Base-by-base conservation (phyloP, 805 yeast species). In the Kodamaea hsintzibuensis region DNA sequence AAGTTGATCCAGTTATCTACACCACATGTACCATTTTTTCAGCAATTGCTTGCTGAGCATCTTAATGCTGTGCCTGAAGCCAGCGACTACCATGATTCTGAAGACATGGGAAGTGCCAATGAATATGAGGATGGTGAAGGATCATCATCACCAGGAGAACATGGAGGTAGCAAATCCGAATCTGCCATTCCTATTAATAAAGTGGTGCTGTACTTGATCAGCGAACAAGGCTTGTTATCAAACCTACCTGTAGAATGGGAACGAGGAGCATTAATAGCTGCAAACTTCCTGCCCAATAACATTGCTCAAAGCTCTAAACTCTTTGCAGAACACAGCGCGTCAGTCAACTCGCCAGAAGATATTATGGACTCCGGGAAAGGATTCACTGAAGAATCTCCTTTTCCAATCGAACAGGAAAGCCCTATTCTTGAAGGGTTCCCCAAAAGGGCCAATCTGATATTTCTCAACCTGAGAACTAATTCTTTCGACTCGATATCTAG, bases 241-340 rank as follows among this genome's bases (percentile, higher is more conserved):
- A 71, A 68, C 54, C 62, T 67, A 51, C 80, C 78, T 4, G 62
- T 69, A 52, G 81, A 75, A 55, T 77, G 81, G 81, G 80, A 77
- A 50, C 66, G 66, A 39, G 79, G 78, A 3, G 76, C 79, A 1
- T 49, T 65, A 27, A 72, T 76, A 22, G 81, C 80, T 33, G 78
- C 80, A 4, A 69, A 66, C 47, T 60, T 68, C 50, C 60, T 62
- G 43, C 61, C 60, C 12, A 55, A 55, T 16, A 71, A 68, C 33
- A 56, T 71, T 13, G 60, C 59, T 7, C 50, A 54, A 16, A 70
- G 71, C 13, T 56, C 74, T 2, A 62, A 60, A 47, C 61, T 66
- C 42, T 77, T 76, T 62, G 73, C 74, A 6, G 66, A 67, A 18
- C 78, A 74, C 58, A 55, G 39, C 16, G 52, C 51, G 3, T 14